Percentiles rank a stretch among this genome's conserved stretches.
Evolutionary conservation across 257 asterid genomes (phyloP).

Genomic region (Dorcoceras hygrometricum): DNA sequence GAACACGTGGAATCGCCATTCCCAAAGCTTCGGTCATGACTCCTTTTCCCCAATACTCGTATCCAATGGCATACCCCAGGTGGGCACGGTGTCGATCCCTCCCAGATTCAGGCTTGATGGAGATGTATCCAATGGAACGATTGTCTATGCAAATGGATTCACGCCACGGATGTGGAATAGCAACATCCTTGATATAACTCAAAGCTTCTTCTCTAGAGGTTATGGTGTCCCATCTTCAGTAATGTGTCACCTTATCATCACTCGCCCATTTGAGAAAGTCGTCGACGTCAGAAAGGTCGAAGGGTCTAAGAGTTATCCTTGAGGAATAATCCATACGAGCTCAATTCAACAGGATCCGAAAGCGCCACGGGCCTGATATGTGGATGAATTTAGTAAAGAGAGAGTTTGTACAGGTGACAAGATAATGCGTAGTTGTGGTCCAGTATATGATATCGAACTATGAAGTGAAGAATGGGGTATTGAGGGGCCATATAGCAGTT

Average conservation of each 20-base stretch:
- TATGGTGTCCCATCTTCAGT: conserved; percentile 56
- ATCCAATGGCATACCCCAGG: conserved; percentile 51
- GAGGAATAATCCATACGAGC: conserved; percentile 38
- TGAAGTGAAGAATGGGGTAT: background rate
- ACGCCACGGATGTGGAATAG: conserved; percentile 72
- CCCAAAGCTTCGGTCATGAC: conserved; percentile 48
- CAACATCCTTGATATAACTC: conserved; percentile 46
- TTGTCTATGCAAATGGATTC: conserved; percentile 54
- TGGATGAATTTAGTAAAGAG: background rate
- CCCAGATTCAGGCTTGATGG: conserved; percentile 47
- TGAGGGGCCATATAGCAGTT: background rate
- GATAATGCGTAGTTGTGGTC: background rate
- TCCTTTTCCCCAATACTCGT: conserved; percentile 58
- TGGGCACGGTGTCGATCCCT: conserved; percentile 60
- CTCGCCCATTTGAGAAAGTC: conserved; percentile 61
- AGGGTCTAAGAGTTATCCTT: conserved; percentile 52
- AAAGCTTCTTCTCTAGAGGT: conserved; percentile 50
- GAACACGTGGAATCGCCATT: conserved; percentile 42
- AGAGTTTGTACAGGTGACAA: background rate
- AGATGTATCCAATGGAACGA: conserved; percentile 56
- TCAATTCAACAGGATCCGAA: background rate
- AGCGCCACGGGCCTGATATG: background rate
- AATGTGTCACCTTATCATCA: conserved; percentile 50
- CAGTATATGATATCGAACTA: background rate
- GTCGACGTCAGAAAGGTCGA: conserved; percentile 52